Evolutionary conservation across 306 rosid species (phyloP).

Genomic region (Prunus mongolica): DNA sequence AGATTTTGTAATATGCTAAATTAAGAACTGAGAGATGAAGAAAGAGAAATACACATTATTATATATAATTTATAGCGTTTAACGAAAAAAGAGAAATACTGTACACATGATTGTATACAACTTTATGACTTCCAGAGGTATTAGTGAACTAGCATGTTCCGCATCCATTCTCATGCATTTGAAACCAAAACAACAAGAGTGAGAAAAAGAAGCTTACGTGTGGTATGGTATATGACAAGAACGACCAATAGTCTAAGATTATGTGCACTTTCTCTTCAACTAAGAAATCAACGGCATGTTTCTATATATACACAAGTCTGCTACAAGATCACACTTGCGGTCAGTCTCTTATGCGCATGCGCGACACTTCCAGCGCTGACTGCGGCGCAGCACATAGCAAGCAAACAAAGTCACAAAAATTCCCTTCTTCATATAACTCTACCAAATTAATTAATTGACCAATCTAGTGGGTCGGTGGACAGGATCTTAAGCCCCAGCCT

Average conservation of each 20-base stretch:
- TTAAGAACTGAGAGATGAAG: too few relatives aligned
- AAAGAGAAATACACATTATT: too few relatives aligned
- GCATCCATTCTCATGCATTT: neutral
- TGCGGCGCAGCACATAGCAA: constrained; percentile 23
- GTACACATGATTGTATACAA: too few relatives aligned
- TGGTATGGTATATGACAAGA: neutral
- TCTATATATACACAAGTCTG: neutral
- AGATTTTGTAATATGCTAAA: too few relatives aligned
- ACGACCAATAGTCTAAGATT: neutral
- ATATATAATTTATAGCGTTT: too few relatives aligned
- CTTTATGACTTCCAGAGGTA: too few relatives aligned
- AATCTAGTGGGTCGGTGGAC: constrained; percentile 23
- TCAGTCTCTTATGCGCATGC: constrained; percentile 37
- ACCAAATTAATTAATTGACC: constrained; percentile 1
- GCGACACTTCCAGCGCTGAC: constrained; percentile 44
- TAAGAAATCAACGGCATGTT: neutral
- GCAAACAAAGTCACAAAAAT: neutral
- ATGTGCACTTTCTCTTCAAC: neutral
- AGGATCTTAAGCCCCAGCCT: constrained; percentile 24
- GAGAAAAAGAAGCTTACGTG: neutral
- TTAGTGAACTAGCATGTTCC: neutral
- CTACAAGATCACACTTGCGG: neutral
- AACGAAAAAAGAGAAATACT: too few relatives aligned
- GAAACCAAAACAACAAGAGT: too few relatives aligned
- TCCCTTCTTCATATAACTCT: neutral